Evolutionary conservation across 139 green algal genomes (phyloP).

Genomic region (Volvox africanus): DNA sequence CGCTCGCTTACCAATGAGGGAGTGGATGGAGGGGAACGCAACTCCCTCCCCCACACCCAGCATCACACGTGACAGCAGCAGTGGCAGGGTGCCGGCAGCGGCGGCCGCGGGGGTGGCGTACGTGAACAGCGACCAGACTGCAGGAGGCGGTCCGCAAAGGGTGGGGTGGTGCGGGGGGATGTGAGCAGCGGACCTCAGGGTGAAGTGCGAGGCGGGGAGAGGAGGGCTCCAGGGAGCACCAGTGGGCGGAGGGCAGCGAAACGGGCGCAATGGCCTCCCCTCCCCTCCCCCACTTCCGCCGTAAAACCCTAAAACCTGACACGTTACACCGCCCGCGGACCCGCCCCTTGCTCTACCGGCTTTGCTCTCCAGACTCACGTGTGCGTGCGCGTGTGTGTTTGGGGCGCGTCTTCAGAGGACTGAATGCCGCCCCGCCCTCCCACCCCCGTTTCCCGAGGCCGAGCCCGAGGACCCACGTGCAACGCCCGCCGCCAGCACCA

Average conservation of each 20-base stretch:
- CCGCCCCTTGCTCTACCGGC: too few relatives aligned
- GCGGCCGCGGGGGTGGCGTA: conserved; percentile 70
- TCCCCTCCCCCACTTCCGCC: neutral
- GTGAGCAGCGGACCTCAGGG: too few relatives aligned
- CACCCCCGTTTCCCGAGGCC: conserved; percentile 1
- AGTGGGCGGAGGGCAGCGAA: too few relatives aligned
- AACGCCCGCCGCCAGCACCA: conserved; percentile 67
- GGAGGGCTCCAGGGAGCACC: neutral
- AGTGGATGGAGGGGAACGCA: conserved; percentile 84
- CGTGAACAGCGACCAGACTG: conserved; percentile 80
- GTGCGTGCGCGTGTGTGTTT: too few relatives aligned
- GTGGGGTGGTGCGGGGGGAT: neutral
- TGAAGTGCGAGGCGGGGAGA: neutral
- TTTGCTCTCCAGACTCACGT: too few relatives aligned
- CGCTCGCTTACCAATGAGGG: conserved; percentile 69
- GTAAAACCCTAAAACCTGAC: too few relatives aligned
- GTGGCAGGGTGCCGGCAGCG: conserved; percentile 55
- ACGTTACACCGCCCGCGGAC: too few relatives aligned
- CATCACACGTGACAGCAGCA: conserved; percentile 73
- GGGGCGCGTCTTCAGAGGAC: too few relatives aligned
- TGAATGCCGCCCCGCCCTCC: neutral
- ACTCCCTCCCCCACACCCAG: conserved; percentile 86
- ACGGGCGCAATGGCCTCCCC: neutral
- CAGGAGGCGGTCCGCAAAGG: too few relatives aligned
- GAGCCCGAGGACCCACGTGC: neutral